phyloP scores from a whole-genome alignment of 192 early-diverging fungal genomes.

The Rhizoclosmatium sp. region DNA sequence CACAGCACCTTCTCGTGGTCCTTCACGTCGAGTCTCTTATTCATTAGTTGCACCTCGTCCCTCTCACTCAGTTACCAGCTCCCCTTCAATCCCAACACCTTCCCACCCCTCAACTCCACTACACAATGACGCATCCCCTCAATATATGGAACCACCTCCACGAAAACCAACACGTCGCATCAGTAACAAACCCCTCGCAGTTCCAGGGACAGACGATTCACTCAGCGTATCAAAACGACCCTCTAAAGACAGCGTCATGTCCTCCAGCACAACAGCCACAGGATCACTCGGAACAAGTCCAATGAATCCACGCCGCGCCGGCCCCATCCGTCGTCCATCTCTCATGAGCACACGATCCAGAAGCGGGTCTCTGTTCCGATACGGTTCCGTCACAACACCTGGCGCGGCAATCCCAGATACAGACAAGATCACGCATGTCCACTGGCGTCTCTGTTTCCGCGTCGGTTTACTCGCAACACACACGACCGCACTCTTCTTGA shows the following conservation, averaged over 20 bases:
- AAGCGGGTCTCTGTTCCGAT: neutral
- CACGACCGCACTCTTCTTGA: conserved; percentile 18
- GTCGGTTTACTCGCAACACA: conserved; percentile 11
- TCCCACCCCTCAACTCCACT: neutral
- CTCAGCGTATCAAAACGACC: neutral
- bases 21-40: conserved; percentile 26
- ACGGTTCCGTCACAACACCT: neutral
- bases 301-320: neutral
- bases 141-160: neutral
- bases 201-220: neutral
- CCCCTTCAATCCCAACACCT: neutral
- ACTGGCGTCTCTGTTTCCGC: conserved; percentile 24
- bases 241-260: neutral
- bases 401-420: neutral
- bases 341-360: neutral
- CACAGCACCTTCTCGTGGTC: neutral
- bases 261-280: neutral
- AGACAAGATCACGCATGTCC: conserved; percentile 10
- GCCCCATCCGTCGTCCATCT: neutral
- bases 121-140: neutral
- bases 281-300: conserved; percentile 7
- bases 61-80: neutral
- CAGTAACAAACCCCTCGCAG: neutral
- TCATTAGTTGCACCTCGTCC: neutral
- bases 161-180: neutral